Percentiles rank a stretch among this genome's conserved stretches.
Evolutionary conservation across 2,329 filamentous ascomycete species (phyloP).

Genomic region (Xylariaceae sp.): DNA sequence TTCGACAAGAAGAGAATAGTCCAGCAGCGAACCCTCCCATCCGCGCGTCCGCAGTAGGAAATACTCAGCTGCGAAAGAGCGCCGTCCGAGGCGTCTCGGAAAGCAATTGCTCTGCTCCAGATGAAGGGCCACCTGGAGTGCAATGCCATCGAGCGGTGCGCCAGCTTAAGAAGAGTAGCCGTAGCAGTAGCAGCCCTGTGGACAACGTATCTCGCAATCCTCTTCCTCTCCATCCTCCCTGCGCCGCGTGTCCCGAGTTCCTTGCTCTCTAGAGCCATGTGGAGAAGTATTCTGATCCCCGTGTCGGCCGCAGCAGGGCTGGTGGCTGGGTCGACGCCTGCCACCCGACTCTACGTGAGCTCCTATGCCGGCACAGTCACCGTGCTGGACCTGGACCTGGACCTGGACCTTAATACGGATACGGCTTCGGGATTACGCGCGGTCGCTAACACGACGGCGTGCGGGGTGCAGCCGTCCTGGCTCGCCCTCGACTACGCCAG

Average conservation of each 20-base stretch:
- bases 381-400: constrained; percentile 41
- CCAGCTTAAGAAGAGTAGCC: constrained; percentile 13
- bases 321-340: constrained; percentile 32
- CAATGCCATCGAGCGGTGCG: not conserved
- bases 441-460: constrained; percentile 43
- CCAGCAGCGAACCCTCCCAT: too few species aligned
- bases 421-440: constrained; percentile 40
- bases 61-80: too few species aligned
- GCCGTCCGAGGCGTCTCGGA: not conserved
- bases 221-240: constrained; percentile 8
- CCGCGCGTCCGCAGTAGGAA: too few species aligned
- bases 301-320: constrained; percentile 25
- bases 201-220: constrained; percentile 10
- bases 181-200: constrained; percentile 10
- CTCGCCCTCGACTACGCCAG: constrained; percentile 51
- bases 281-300: constrained; percentile 27
- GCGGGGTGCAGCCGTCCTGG: constrained; percentile 56
- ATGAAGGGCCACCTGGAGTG: constrained; percentile 6
- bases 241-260: not conserved
- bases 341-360: constrained; percentile 44
- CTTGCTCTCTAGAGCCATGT: constrained; percentile 21
- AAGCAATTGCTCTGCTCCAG: constrained; percentile 11
- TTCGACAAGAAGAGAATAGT: too few species aligned
- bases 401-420: too few species aligned
- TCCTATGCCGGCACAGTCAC: constrained; percentile 48